Evolutionary conservation across 169 alveolate species (phyloP).

Genomic region (Plasmodium cynomolgi): DNA sequence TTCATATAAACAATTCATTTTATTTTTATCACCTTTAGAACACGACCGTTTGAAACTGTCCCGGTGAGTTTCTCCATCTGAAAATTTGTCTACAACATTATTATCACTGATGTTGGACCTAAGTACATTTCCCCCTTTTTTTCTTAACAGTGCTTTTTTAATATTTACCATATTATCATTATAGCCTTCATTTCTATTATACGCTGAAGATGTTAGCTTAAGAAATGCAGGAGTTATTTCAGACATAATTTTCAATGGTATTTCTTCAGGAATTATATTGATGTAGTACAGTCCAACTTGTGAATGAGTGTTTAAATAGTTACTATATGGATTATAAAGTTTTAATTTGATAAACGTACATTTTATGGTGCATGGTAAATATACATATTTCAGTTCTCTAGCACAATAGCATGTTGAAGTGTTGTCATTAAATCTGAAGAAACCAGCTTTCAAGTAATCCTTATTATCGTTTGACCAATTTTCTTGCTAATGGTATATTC

Average conservation of each 20-base stretch:
- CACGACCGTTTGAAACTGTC: slow-evolving; percentile 28
- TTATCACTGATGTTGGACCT: not conserved
- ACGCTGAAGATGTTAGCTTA: slow-evolving; percentile 34
- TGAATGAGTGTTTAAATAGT: slow-evolving; percentile 39
- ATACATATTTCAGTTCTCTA: slow-evolving; percentile 74
- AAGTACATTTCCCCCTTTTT: slow-evolving; percentile 22
- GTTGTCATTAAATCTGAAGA: slow-evolving; percentile 72
- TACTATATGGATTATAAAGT: slow-evolving; percentile 49
- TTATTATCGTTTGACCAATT: slow-evolving; percentile 69
- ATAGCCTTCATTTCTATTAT: slow-evolving; percentile 22
- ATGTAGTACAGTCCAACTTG: slow-evolving; percentile 68
- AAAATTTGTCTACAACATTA: slow-evolving; percentile 4
- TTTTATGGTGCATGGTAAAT: slow-evolving; percentile 73
- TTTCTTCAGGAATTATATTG: slow-evolving; percentile 72
- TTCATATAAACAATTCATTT: slow-evolving; percentile 41
- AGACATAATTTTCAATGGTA: slow-evolving; percentile 10
- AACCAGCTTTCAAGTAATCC: slow-evolving; percentile 67
- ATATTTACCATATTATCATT: slow-evolving; percentile 26
- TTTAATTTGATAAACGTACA: slow-evolving; percentile 66
- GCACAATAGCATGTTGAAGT: slow-evolving; percentile 73
- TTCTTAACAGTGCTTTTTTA: slow-evolving; percentile 22
- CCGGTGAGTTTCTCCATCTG: not conserved
- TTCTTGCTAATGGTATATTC: slow-evolving; percentile 67
- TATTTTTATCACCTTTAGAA: slow-evolving; percentile 34
- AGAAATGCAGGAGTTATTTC: slow-evolving; percentile 29